Evolutionary conservation across 2,329 filamentous ascomycete species (phyloP), one percentile per base, ranked within the genome.

Genomic region (Sclerotinia sclerotiorum): DNA sequence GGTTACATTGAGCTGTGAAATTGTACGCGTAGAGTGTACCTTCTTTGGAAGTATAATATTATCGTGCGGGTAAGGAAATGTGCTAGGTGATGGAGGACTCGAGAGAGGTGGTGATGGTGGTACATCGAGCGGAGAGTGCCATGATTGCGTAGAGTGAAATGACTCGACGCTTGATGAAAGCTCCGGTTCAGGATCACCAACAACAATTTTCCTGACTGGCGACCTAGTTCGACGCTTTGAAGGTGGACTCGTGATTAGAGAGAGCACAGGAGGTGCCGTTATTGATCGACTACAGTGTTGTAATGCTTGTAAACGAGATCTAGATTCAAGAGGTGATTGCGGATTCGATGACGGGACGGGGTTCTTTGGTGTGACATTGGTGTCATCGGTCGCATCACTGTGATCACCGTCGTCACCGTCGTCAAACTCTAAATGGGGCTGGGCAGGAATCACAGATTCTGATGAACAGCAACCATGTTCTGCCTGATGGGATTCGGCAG

Each of bases 111-210:
- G 81, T 29, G 82, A 81, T 3, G 82, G 76, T 35, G 81, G 78
- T 6, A 79, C 79, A 49, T 62, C 65, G 39, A 80, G 75, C 13
- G 81, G 79, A 29, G 83, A 82, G 70, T 83, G 80, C 83, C 83
- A 85, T 11, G 84, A 84, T 69, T 84, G 80, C 6, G 82, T 79
- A 68, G 82, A 85, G 73, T 85, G 84, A 70, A 87, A 86, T 0
- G 85, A 87, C 65, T 85, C 84, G 21, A 81, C 80, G 42, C 80
- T 80, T 5, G 83, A 81, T 13, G 84, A 85, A n/a, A 77, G 73
- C 46, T 78, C 77, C 44, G 77, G 75, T 19, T 73, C 73, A 15
- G 76, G 73, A 46, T 76, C 76, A 58, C 68, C 61, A 21, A 68
- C 65, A 7, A 69, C 76, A 69, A 42, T 74, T 65, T 55, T 70